phyloP scores from a whole-genome alignment of 129 eudicot species.

The Silybum marianum region DNA sequence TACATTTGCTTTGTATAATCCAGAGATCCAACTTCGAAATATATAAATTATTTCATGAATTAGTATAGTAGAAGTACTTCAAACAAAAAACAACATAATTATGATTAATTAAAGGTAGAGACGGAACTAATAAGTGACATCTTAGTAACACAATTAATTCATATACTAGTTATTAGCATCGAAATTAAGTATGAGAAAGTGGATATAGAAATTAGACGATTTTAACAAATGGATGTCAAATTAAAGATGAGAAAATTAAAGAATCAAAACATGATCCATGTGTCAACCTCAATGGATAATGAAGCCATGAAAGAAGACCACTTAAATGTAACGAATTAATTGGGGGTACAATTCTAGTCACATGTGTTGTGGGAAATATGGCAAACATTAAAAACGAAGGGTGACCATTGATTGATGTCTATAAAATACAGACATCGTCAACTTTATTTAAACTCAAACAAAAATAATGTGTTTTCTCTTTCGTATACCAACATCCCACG shows the following conservation, averaged over 20 bases:
- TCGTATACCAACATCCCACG: neutral
- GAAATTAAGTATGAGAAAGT: neutral
- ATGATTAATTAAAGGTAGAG: neutral
- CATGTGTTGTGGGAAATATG: slow-evolving; percentile 22
- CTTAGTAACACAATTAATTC: neutral
- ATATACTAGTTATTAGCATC: neutral
- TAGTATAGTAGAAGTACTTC: neutral
- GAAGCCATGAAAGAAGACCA: slow-evolving; percentile 25
- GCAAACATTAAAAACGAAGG: slow-evolving; percentile 24
- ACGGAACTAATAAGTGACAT: neutral
- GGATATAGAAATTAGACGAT: neutral
- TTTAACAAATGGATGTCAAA: neutral
- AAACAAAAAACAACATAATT: neutral
- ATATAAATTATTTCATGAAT: neutral
- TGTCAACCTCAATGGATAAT: slow-evolving; percentile 22
- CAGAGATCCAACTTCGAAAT: neutral
- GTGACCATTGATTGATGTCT: slow-evolving; percentile 20
- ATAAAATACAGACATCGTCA: neutral
- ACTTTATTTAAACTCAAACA: neutral
- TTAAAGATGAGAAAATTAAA: neutral
- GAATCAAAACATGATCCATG: slow-evolving; percentile 2
- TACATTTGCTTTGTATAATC: neutral
- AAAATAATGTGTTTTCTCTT: neutral
- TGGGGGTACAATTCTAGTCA: slow-evolving; percentile 28
- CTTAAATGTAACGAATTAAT: slow-evolving; percentile 12